Evolutionary conservation across 2,329 filamentous ascomycete species (phyloP).

Genomic region (Macroventuria anomochaeta): DNA sequence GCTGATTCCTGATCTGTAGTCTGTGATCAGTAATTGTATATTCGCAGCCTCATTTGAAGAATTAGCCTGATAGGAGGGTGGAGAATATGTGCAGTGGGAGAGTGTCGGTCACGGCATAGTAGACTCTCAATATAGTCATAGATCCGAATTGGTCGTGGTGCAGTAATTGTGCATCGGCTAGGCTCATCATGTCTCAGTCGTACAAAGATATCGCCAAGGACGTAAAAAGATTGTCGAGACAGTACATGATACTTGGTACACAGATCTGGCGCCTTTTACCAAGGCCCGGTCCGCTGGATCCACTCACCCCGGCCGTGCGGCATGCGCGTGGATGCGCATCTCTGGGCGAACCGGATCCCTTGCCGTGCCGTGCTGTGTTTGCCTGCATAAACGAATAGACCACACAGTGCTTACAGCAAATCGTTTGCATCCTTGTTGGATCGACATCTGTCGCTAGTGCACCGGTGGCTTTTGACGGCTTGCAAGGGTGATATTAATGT

Average conservation of each 20-base stretch:
- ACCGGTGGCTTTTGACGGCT: conserved; percentile 35
- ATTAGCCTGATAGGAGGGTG: conserved; percentile 23
- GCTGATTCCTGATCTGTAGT: conserved; percentile 7
- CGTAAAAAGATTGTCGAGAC: conserved; percentile 32
- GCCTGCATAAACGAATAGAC: conserved; percentile 22
- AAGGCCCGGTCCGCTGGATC: conserved; percentile 40
- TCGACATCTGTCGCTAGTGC: conserved; percentile 32
- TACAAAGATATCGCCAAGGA: conserved; percentile 48
- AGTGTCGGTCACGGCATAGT: conserved; percentile 25
- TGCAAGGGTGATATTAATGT: conserved; percentile 28
- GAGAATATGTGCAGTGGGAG: conserved; percentile 23
- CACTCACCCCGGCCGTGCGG: conserved; percentile 23
- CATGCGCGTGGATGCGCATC: conserved; percentile 20
- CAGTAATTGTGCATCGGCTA: conserved; percentile 33
- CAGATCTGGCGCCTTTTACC: conserved; percentile 34
- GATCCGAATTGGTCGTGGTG: conserved; percentile 35
- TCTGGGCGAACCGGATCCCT: conserved; percentile 31
- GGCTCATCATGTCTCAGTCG: conserved; percentile 32
- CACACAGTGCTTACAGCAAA: conserved; percentile 19
- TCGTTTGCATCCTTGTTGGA: conserved; percentile 26
- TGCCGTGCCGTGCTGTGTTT: conserved; percentile 26
- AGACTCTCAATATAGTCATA: conserved; percentile 29
- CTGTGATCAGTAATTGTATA: conserved; percentile 27
- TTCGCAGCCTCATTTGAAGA: conserved; percentile 38
- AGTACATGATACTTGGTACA: conserved; percentile 34